A percentile compares a stretch with the other conserved stretches of the same genome.
Evolutionary conservation across 2,329 filamentous ascomycete species (phyloP).

Genomic region (Plectosphaerella sp.): DNA sequence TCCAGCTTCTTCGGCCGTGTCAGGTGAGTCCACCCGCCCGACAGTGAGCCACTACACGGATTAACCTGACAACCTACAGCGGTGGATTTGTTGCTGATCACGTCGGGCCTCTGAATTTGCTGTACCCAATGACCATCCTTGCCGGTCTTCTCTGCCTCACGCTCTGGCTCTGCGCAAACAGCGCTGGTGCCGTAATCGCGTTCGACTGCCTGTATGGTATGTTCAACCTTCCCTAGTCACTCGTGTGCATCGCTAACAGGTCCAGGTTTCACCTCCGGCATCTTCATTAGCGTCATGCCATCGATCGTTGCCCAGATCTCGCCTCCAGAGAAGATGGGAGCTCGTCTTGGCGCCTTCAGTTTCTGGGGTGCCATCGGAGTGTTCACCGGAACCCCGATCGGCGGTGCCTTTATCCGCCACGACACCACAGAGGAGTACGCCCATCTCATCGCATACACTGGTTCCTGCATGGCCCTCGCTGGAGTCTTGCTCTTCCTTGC

Average conservation of each 20-base stretch:
- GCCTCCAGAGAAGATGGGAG: slow-evolving; percentile 2
- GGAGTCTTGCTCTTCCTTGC: background rate
- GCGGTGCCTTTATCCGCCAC: slow-evolving; percentile 3
- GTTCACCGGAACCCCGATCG: slow-evolving; percentile 6
- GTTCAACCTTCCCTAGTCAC: background rate
- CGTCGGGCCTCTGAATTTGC: slow-evolving; percentile 7
- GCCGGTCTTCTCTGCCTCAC: slow-evolving; percentile 6
- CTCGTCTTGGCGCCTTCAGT: slow-evolving; percentile 3
- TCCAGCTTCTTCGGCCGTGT: slow-evolving; percentile 40
- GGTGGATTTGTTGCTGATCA: slow-evolving; percentile 6
- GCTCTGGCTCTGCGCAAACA: slow-evolving; percentile 6
- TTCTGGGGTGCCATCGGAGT: slow-evolving; percentile 5
- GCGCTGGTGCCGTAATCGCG: slow-evolving; percentile 1
- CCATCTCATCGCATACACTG: slow-evolving; percentile 1
- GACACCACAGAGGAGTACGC: background rate
- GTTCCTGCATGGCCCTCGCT: slow-evolving; percentile 1
- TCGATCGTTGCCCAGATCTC: slow-evolving; percentile 1
- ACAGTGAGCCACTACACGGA: background rate
- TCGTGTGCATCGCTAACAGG: background rate
- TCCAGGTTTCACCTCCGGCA: slow-evolving; percentile 3
- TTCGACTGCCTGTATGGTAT: slow-evolving; percentile 6
- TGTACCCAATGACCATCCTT: slow-evolving; percentile 6
- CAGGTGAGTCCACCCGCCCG: slow-evolving; percentile 12
- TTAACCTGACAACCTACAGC: background rate
- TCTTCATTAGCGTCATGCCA: slow-evolving; percentile 6